phyloP scores from a whole-genome alignment of 2,329 filamentous ascomycete genomes.

The Orbilia blumenaviensis region DNA sequence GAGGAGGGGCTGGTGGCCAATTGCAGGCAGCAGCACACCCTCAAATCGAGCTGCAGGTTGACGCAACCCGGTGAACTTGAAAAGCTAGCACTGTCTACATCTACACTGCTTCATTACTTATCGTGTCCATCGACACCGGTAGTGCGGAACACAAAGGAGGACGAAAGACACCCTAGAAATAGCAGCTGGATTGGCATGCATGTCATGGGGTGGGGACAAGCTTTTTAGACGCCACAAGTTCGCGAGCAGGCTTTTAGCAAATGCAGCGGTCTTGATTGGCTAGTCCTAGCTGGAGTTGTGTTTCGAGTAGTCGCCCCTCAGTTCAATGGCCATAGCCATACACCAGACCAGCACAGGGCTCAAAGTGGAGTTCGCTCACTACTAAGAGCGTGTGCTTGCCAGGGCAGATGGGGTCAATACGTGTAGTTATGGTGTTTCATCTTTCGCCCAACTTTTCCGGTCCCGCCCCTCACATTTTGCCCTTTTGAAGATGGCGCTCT shows the following conservation, averaged over 20 bases:
- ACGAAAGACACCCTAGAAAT: conserved; percentile 2
- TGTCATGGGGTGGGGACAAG: conserved; percentile 20
- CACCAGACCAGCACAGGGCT: conserved; percentile 1
- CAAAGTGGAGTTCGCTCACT: not conserved
- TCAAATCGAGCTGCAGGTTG: conserved; percentile 14
- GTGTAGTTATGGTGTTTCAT: conserved; percentile 36
- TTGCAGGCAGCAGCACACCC: conserved; percentile 10
- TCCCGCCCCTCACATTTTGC: conserved; percentile 9
- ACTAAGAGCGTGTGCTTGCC: too few species aligned
- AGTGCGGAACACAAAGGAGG: too few species aligned
- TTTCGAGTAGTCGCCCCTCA: conserved; percentile 46
- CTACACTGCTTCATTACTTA: too few species aligned
- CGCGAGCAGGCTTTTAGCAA: conserved; percentile 8
- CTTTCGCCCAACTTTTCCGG: conserved; percentile 42
- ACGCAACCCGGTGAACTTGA: too few species aligned
- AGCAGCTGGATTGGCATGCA: conserved; percentile 8
- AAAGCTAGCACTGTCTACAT: not conserved
- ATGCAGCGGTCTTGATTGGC: conserved; percentile 18
- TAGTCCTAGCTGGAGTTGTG: not conserved
- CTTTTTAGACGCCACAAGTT: conserved; percentile 49
- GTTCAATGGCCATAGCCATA: conserved; percentile 31
- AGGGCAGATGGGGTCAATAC: too few species aligned
- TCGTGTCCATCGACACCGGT: too few species aligned
- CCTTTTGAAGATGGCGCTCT: too few species aligned
- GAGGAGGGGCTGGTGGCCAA: too few species aligned